Evolutionary conservation across 352 stramenopile species (phyloP), one percentile per base, ranked within the genome.

Genomic region (Phytophthora ramorum): DNA sequence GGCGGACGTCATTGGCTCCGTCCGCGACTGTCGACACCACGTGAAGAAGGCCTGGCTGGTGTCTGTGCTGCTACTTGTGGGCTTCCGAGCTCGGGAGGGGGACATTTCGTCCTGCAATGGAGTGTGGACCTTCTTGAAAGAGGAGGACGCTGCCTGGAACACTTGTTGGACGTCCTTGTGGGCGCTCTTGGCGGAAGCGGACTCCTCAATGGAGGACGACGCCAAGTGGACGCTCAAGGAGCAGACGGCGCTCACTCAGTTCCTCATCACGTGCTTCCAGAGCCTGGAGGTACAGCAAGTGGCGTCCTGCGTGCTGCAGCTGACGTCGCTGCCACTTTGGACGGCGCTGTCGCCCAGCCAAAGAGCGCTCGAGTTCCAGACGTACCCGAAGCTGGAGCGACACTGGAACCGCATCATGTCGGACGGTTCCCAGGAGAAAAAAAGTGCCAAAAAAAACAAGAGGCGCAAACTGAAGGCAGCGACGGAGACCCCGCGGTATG

Each of bases 291-390:
- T 90, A n/a, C 53, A 65, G 24, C 62, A 70, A 4, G 69, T 94
- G 20, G 81, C 81, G 20, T 68, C 71, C 37, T 80, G 66, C 9
- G 68, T 90, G 51, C 66, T 93, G n/a, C 76, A 80, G 54, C 73
- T 91, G 28, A 77, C 75, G 45, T 93, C 87, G n/a, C 63, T 95
- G 8, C 64, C 76, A 0, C 72, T 84, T 22, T 95, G 87, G 87
- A 77, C 48, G 4, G 69, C 79, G 32, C 67, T 95, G 9, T 91
- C 84, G 7, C 20, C 77, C 4, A 78, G 63, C 9, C 87, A 95
- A 66, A 73, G 84, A 8, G 59, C 72, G 24, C 43, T 95, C 8
- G 87, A 90, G 58, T 93, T 93, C 50, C 58, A 84, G 22, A 46
- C 71, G 30, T 77, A 87, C 46, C 84, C 83, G 8, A 91, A 91